Evolutionary conservation across 73 alveolate genomes (phyloP).

Genomic region (Tetrahymena elliotti): DNA sequence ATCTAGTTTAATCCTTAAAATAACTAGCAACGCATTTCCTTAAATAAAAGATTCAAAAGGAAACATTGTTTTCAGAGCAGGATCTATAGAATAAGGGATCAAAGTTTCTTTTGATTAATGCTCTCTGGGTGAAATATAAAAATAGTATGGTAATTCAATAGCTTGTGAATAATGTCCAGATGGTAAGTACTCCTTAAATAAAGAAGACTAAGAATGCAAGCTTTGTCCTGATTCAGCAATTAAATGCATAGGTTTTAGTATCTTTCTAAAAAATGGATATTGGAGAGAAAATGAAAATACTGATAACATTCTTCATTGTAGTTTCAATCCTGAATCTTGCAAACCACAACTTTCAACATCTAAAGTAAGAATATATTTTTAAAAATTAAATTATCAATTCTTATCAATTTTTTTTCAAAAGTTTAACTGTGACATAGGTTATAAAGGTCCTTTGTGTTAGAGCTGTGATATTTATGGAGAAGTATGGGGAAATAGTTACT

Average conservation of each 20-base stretch:
- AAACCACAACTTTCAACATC: background rate
- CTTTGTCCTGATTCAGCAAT: background rate
- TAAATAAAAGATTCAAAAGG: background rate
- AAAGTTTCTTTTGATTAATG: background rate
- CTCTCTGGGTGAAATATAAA: background rate
- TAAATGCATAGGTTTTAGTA: background rate
- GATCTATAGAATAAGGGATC: background rate
- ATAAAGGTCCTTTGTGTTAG: background rate
- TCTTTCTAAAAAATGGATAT: background rate
- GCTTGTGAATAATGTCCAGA: background rate
- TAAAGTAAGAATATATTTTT: background rate
- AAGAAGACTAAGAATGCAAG: background rate
- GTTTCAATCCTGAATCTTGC: background rate
- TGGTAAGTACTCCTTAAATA: background rate
- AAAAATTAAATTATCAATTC: background rate
- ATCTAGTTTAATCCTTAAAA: background rate
- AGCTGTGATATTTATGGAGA: background rate
- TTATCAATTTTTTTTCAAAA: background rate
- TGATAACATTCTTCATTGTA: background rate
- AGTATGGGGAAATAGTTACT: background rate
- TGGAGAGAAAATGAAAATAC: background rate
- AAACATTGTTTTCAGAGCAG: background rate
- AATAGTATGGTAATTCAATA: background rate
- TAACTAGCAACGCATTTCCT: background rate
- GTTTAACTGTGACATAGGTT: background rate